phyloP scores from a whole-genome alignment of 1,284 basidiomycete species.

The Moniliophthora roreri region DNA sequence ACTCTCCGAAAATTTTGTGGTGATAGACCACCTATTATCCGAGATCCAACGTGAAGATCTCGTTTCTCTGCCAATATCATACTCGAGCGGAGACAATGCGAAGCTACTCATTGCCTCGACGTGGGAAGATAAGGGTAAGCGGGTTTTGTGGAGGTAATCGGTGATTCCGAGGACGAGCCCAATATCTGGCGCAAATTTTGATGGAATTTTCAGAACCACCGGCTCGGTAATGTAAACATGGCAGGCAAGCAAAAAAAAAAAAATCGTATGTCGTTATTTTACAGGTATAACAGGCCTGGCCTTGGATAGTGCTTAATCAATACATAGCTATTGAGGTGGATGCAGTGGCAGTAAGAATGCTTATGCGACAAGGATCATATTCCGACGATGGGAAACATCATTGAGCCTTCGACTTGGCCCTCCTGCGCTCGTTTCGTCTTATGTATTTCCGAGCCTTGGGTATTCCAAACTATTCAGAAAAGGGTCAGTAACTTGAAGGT shows the following conservation, averaged over 20 bases:
- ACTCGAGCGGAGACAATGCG: conserved; percentile 14
- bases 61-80: not conserved
- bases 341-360: not conserved
- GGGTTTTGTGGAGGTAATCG: conserved; percentile 9
- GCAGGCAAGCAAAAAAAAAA: too few relatives aligned
- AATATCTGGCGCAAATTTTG: not conserved
- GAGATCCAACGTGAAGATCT: not conserved
- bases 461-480: conserved; percentile 46
- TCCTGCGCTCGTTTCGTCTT: conserved; percentile 38
- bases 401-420: conserved; percentile 35
- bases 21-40: not conserved
- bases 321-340: too few relatives aligned
- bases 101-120: conserved; percentile 9
- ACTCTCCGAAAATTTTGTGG: not conserved
- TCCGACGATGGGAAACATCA: conserved; percentile 18
- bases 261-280: not conserved
- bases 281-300: too few relatives aligned
- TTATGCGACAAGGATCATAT: not conserved
- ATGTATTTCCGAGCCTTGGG: conserved; percentile 48
- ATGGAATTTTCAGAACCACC: not conserved
- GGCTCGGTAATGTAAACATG: too few relatives aligned
- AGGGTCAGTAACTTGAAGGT: not conserved
- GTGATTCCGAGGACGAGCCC: conserved; percentile 4
- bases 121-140: conserved; percentile 4
- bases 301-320: too few relatives aligned